Evolutionary conservation across 257 asterid genomes (phyloP).

Genomic region (Misopates orontium): DNA sequence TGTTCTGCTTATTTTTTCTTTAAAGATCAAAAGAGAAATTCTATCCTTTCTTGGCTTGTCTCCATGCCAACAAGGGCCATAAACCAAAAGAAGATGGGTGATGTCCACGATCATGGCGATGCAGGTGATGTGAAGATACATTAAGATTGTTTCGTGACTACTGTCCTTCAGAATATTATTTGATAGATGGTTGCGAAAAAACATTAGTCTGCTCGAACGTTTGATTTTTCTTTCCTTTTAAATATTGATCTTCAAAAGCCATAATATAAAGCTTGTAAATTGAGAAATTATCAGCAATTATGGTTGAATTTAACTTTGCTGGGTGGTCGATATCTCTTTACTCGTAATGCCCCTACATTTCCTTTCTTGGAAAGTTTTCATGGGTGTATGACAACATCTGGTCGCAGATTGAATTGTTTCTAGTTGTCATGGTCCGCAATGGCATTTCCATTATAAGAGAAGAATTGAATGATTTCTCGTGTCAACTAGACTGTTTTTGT

Average conservation of each 20-base stretch:
- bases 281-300: background rate
- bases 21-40: constrained; percentile 59
- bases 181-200: background rate
- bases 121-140: constrained; percentile 33
- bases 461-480: background rate
- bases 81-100: constrained; percentile 28
- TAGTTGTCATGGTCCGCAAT: background rate
- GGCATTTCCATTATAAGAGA: background rate
- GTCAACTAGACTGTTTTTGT: background rate
- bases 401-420: background rate
- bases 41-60: constrained; percentile 82
- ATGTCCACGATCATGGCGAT: constrained; percentile 34
- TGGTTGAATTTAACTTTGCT: background rate
- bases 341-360: background rate
- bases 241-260: constrained; percentile 3
- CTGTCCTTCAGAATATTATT: constrained; percentile 1
- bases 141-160: constrained; percentile 1
- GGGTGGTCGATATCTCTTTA: background rate
- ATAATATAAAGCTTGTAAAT: background rate
- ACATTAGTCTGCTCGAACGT: background rate
- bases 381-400: too few relatives aligned
- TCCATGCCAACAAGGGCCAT: constrained; percentile 46
- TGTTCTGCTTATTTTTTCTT: constrained; percentile 26
- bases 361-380: too few relatives aligned
- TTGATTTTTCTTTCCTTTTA: background rate